A percentile compares a stretch with the other conserved stretches of the same genome.
phyloP scores from a whole-genome alignment of 108 stramenopile genomes.

The Nitzschia putrida region DNA sequence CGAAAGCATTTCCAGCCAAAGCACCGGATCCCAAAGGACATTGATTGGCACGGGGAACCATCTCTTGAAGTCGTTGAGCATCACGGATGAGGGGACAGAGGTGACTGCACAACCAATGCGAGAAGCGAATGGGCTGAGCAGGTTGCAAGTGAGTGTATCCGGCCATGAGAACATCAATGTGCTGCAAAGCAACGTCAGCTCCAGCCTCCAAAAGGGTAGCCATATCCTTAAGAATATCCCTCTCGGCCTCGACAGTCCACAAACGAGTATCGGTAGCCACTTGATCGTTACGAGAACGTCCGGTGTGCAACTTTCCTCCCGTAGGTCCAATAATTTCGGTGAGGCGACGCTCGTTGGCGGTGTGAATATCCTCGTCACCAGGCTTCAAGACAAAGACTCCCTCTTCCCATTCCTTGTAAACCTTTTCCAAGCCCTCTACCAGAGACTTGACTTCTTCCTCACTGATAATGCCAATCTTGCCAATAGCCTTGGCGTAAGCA shows the following conservation, averaged over 20 bases:
- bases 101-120: conserved; percentile 97
- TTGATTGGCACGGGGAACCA: conserved; percentile 87
- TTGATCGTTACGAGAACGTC: conserved; percentile 95
- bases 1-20: conserved; percentile 98
- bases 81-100: conserved; percentile 91
- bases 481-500: conserved; percentile 94
- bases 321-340: conserved; percentile 93
- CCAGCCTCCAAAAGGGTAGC: conserved; percentile 71
- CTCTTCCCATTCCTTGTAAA: conserved; percentile 87
- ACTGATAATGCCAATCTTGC: conserved; percentile 86
- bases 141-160: conserved; percentile 99
- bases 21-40: conserved; percentile 97
- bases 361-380: conserved; percentile 99
- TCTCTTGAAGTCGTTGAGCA: conserved; percentile 85
- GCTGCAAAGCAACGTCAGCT: conserved; percentile 71
- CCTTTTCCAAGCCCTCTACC: conserved; percentile 78
- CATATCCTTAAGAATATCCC: conserved; percentile 78
- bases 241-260: conserved; percentile 89
- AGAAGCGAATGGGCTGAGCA: conserved; percentile 95
- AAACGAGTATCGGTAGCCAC: conserved; percentile 97
- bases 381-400: conserved; percentile 87
- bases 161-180: conserved; percentile 95
- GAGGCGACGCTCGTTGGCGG: conserved; percentile 98
- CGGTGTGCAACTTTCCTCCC: conserved; percentile 98
- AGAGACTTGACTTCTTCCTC: conserved; percentile 76